These are phyloP conservation scores for Kokia cookei DNA, from an alignment of 441 rosid species.

Conservation along the genomic window DNA sequence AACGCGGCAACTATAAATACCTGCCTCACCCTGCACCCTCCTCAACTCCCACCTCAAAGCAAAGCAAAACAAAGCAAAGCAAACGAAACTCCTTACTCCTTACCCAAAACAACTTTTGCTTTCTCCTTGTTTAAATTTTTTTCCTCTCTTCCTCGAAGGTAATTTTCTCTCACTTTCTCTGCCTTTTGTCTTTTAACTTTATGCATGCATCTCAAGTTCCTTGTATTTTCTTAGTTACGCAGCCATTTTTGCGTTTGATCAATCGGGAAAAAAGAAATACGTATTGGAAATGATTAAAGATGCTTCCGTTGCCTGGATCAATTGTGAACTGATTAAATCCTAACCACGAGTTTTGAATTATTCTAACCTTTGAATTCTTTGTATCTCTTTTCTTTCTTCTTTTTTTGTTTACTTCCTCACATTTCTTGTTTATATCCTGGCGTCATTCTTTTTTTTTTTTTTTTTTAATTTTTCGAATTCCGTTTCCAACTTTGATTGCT, in stretches of 20 bases:
- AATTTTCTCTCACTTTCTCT: not conserved
- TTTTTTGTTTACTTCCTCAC: not conserved
- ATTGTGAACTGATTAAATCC: not conserved
- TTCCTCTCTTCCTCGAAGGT: not conserved
- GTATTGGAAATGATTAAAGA: not conserved
- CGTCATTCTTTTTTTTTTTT: not conserved
- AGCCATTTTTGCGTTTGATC: not conserved
- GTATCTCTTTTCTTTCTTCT: not conserved
- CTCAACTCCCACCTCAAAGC: not conserved
- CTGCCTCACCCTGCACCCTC: not conserved
- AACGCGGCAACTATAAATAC: not conserved
- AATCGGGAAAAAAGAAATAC: not conserved
- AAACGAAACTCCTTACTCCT: not conserved
- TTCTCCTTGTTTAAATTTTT: not conserved
- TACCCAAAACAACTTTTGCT: not conserved
- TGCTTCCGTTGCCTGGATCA: not conserved
- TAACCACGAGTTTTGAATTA: no score
- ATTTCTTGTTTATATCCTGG: not conserved
- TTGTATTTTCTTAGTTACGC: not conserved
- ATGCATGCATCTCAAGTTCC: not conserved
- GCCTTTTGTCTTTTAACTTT: not conserved
- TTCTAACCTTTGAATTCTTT: not conserved
- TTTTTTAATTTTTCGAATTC: not conserved
- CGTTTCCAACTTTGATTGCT: not conserved
- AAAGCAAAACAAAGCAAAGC: not conserved